phyloP scores from a whole-genome alignment of 495 filamentous ascomycete genomes.

The Annulohypoxylon maeteangense region DNA sequence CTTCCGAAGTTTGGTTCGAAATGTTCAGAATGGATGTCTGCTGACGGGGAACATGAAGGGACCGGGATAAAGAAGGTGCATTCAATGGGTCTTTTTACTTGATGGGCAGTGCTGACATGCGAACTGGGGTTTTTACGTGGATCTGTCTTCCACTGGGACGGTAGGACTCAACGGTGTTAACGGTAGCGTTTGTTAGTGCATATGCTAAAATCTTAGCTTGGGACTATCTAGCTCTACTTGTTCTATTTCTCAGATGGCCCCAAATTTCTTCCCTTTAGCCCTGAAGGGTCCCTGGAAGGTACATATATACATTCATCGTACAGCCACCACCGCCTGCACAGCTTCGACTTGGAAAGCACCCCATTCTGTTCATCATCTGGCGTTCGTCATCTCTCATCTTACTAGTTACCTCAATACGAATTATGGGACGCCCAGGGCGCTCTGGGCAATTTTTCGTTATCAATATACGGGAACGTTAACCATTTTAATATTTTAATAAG shows the following conservation, averaged over 20 bases:
- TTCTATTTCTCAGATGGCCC: constrained; percentile 12
- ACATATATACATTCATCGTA: constrained; percentile 7
- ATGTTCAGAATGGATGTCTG: constrained; percentile 17
- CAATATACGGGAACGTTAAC: not conserved
- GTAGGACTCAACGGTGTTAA: constrained; percentile 25
- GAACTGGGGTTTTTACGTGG: constrained; percentile 29
- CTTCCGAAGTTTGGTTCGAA: not conserved
- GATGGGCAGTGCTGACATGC: constrained; percentile 24
- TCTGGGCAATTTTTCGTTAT: not conserved
- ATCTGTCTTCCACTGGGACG: constrained; percentile 23
- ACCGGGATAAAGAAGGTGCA: constrained; percentile 14
- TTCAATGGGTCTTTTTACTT: constrained; percentile 17
- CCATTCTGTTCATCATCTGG: constrained; percentile 9
- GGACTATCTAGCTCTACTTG: constrained; percentile 27
- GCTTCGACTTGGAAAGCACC: constrained; percentile 26
- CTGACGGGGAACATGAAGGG: constrained; percentile 24
- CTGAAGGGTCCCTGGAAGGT: not conserved
- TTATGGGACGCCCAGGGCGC: not conserved
- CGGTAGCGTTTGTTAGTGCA: constrained; percentile 40
- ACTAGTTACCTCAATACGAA: constrained; percentile 21
- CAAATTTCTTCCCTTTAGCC: constrained; percentile 16
- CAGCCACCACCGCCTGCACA: constrained; percentile 20
- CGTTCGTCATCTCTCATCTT: constrained; percentile 36
- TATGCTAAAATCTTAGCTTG: not conserved
- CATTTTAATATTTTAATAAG: constrained; percentile 4